Conservation (phyloP, 768 basidiomycete species). For the Mycena amicta region DNA sequence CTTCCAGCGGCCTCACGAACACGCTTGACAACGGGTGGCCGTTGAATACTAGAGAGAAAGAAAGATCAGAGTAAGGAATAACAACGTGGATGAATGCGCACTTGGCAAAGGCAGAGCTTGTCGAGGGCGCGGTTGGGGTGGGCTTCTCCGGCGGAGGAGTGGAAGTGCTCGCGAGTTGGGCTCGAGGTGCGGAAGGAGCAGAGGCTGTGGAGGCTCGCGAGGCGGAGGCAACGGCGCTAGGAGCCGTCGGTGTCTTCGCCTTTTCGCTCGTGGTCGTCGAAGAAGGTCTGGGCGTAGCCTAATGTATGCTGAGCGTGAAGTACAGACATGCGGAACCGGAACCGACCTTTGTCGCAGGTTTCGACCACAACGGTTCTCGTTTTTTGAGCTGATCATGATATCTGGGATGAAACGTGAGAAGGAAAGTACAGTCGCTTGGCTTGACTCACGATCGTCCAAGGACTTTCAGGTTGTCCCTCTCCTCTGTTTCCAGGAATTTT, state of each 20-base stretch:
- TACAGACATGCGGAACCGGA: neutral
- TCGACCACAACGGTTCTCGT: conserved; percentile 46
- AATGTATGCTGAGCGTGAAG: neutral
- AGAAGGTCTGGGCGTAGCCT: conserved; percentile 10
- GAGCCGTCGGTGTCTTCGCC: conserved; percentile 28
- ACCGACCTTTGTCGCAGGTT: conserved; percentile 9
- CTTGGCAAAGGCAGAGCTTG: conserved; percentile 27
- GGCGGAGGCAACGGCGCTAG: conserved; percentile 43
- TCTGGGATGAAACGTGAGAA: conserved; percentile 34
- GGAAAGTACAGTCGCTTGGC: too few relatives aligned
- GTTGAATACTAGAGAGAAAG: conserved; percentile 14
- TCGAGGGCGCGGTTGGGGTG: conserved; percentile 26
- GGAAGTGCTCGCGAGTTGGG: conserved; percentile 44
- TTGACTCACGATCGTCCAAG: conserved; percentile 68
- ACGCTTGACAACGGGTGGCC: conserved; percentile 22
- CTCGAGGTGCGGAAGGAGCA: conserved; percentile 60
- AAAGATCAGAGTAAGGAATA: neutral
- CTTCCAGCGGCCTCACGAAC: conserved; percentile 21
- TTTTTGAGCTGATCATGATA: conserved; percentile 79
- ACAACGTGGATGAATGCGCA: neutral
- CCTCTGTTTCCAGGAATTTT: conserved; percentile 70
- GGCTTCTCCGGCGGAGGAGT: conserved; percentile 33
- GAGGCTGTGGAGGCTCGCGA: conserved; percentile 38
- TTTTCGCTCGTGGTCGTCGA: conserved; percentile 9
- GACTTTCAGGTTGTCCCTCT: conserved; percentile 83